A percentile compares a stretch with the other conserved stretches of the same genome.
phyloP scores from a whole-genome alignment of 23 red algal species.

The Gracilaria caudata region DNA sequence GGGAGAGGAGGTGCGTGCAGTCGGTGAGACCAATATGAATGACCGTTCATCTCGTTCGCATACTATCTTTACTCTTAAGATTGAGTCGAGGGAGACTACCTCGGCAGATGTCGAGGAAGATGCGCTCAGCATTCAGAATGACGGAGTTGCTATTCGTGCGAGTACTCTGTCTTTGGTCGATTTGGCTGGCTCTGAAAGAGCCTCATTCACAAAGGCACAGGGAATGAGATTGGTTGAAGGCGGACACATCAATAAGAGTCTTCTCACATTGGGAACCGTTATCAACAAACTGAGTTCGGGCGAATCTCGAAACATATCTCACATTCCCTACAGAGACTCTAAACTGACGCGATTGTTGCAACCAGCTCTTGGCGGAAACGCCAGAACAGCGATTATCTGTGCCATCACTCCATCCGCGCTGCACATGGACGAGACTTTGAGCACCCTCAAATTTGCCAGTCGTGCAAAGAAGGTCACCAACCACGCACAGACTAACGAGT shows the following conservation, averaged over 20 bases:
- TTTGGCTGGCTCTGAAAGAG: constrained; percentile 91
- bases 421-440: constrained; percentile 91
- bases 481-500: constrained; percentile 82
- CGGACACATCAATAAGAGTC: constrained; percentile 93
- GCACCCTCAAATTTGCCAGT: constrained; percentile 95
- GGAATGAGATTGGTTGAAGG: constrained; percentile 91
- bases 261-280: constrained; percentile 92
- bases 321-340: constrained; percentile 98
- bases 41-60: constrained; percentile 93
- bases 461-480: constrained; percentile 94
- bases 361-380: constrained; percentile 94
- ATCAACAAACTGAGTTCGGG: constrained; percentile 91
- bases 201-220: constrained; percentile 79
- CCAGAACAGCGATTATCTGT: constrained; percentile 82
- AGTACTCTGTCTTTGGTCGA: constrained; percentile 90
- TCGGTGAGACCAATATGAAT: constrained; percentile 97
- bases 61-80: constrained; percentile 94
- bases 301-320: constrained; percentile 53
- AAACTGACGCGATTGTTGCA: constrained; percentile 97
- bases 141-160: constrained; percentile 76
- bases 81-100: constrained; percentile 85
- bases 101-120: constrained; percentile 37
- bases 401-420: constrained; percentile 78
- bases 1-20: constrained; percentile 72
- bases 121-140: constrained; percentile 26